Base-by-base conservation (phyloP, 441 rosid species). In the Adansonia gregorii region DNA sequence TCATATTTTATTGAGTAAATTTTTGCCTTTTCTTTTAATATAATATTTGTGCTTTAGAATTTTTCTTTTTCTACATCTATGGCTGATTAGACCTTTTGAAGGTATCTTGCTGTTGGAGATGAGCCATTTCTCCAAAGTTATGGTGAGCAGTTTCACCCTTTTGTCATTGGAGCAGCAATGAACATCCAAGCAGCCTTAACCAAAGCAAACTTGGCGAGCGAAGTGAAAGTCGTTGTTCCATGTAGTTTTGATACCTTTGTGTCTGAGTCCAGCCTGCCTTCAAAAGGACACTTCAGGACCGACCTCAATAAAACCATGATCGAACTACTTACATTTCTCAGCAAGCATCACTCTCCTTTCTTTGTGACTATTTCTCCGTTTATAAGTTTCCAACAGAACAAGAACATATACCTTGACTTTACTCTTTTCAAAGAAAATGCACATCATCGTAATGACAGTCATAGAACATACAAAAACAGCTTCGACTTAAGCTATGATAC, bases 181-280 rank as follows among this genome's bases (percentile, higher is more conserved):
- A 91, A 89, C 74, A 86, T 94, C 83, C 97, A 91, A 82, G 76
- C 83, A 74, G 96, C 97, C 78, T 82, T 94, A 78, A 79, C 88
- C 14, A 90, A 82, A 76, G 95, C 93, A 46, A 86, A 81, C 80
- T 78, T 93, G 82, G 95, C 85, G 0, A 79, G 85, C 64, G 79
- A 88, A 76, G 94, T 94, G 69, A 94, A 90, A 81, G 94, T 93
- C 48, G 95, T 94, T 20, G 95, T 94, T 72, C 95, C 98, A 6
- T 89, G 92, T 78, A 90, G 97, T 81, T 85, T 79, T 73, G 97
- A 94, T 82, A 78, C 89, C 12, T 84, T 91, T 67, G 83, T 74
- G 73, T 85, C 97, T 55, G 93, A 89, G 81, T 86, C 93, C 0
- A 73, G 83, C 78, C 80, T 82, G 39, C 97, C 98, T 52, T 92